These are phyloP conservation scores for Trifolium fragiferum DNA, from an alignment of 306 rosid genomes.

Conservation along the genomic window DNA sequence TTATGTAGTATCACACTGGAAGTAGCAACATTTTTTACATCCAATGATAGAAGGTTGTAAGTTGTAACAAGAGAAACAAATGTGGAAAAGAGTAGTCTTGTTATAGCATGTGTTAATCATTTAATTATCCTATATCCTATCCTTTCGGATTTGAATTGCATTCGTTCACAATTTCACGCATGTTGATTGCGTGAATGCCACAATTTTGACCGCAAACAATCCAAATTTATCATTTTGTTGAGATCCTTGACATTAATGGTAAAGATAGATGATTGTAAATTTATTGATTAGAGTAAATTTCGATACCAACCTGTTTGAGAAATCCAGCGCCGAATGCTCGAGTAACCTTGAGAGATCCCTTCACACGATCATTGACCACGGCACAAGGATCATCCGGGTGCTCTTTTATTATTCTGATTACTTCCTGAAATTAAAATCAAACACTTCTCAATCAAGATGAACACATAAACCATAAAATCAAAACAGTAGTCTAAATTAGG, in stretches of 20 bases:
- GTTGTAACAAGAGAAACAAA: conserved; percentile 17
- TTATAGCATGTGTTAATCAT: conserved; percentile 17
- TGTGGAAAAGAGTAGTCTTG: conserved; percentile 24
- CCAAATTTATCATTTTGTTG: neutral
- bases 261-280: too few species aligned
- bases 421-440: conserved; percentile 67
- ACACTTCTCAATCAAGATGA: conserved; percentile 24
- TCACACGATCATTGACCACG: conserved; percentile 86
- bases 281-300: neutral
- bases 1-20: conserved; percentile 30
- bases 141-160: neutral
- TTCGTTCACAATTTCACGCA: neutral
- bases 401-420: conserved; percentile 71
- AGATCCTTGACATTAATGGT: conserved; percentile 19
- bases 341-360: conserved; percentile 94
- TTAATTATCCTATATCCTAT: neutral
- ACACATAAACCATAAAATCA: conserved; percentile 28
- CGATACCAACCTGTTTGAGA: conserved; percentile 81
- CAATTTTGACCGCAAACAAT: neutral
- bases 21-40: neutral
- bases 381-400: conserved; percentile 91
- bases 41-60: conserved; percentile 1
- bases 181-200: neutral
- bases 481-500: conserved; percentile 26
- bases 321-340: conserved; percentile 98